These are phyloP conservation scores for Blastomyces parvus DNA, from an alignment of 2,329 filamentous ascomycete species.

Conservation along the genomic window DNA sequence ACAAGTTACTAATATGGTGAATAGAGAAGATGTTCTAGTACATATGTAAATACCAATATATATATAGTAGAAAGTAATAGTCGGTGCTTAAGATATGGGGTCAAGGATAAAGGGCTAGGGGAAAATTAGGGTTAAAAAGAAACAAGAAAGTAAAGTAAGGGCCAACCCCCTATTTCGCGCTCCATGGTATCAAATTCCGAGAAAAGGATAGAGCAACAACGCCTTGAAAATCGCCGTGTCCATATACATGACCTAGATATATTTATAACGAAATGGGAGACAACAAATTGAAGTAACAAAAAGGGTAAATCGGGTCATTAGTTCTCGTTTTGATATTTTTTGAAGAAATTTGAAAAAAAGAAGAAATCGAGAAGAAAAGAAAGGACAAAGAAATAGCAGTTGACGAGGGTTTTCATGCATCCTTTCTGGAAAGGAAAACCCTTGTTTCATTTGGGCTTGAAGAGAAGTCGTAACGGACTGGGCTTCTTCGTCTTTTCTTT, in stretches of 20 bases:
- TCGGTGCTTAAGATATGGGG: too few species aligned
- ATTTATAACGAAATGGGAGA: too few species aligned
- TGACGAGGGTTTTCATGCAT: neutral
- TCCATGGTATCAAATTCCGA: conserved; percentile 3
- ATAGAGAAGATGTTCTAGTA: neutral
- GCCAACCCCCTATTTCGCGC: neutral
- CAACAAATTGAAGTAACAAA: too few species aligned
- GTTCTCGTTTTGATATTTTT: too few species aligned
- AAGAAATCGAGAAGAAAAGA: neutral
- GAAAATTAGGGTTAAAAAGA: neutral
- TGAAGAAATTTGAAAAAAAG: neutral
- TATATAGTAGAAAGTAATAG: neutral
- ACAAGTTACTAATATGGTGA: neutral
- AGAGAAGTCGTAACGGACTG: conserved; percentile 24
- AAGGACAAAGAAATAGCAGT: neutral
- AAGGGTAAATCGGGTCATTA: too few species aligned
- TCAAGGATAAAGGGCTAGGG: neutral
- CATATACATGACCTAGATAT: too few species aligned
- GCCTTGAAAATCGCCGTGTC: too few species aligned
- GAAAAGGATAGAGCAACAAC: neutral
- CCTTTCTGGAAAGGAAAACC: neutral
- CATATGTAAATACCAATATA: neutral
- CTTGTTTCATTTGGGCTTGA: conserved; percentile 9
- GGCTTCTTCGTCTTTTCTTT: conserved; percentile 30
- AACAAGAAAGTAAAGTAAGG: neutral